Evolutionary conservation across 2,329 filamentous ascomycete genomes (phyloP).

Genomic region (Apiospora aurea): DNA sequence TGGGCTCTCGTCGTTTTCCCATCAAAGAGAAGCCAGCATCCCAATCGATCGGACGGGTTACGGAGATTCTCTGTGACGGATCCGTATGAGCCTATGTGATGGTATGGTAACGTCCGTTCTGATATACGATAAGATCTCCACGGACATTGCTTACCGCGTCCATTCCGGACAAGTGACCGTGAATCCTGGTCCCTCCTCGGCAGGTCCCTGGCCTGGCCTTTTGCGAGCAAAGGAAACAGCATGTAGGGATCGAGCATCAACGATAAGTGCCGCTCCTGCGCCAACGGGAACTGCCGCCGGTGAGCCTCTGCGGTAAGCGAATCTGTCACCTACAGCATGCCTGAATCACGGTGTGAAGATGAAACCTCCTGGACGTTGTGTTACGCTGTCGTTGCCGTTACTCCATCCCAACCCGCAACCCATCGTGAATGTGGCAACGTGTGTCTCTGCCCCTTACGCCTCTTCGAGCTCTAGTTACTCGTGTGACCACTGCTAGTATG

Average conservation of each 20-base stretch:
- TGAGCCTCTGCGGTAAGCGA: neutral
- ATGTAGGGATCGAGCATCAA: neutral
- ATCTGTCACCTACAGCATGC: neutral
- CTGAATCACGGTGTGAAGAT: neutral
- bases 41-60: neutral
- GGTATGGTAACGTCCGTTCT: neutral
- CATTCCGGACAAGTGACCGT: constrained; percentile 1
- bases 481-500: neutral
- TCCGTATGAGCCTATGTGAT: neutral
- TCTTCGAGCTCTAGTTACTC: neutral
- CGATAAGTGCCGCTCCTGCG: neutral
- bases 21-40: neutral
- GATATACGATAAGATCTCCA: neutral
- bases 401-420: neutral
- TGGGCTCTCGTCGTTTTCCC: neutral
- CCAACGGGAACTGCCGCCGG: neutral
- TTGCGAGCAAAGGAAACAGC: neutral
- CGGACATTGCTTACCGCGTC: neutral
- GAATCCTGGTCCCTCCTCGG: neutral
- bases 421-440: neutral
- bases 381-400: neutral
- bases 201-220: neutral
- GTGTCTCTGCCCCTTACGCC: neutral
- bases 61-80: neutral
- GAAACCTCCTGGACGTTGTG: neutral